phyloP scores from a whole-genome alignment of 2,329 filamentous ascomycete species.

The Cryphonectria radicalis region DNA sequence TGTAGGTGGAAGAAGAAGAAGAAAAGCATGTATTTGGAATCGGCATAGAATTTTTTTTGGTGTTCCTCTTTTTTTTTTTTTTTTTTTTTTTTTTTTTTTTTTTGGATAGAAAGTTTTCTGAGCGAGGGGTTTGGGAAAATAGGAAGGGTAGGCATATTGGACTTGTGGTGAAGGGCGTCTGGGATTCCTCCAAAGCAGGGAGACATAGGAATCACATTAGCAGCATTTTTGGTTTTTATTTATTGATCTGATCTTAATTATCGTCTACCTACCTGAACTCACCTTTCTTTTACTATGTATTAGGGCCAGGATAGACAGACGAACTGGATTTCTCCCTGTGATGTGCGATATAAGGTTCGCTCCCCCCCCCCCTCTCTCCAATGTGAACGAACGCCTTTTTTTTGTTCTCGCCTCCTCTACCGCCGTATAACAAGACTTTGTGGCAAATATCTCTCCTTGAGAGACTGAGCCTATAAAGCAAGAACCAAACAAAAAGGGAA shows the following conservation, averaged over 20 bases:
- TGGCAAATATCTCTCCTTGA: neutral
- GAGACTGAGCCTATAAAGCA: neutral
- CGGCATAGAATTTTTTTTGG: neutral
- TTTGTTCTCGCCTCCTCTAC: neutral
- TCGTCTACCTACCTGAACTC: neutral
- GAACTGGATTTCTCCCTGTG: neutral
- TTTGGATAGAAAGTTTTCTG: neutral
- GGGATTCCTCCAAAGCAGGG: neutral
- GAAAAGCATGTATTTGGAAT: neutral
- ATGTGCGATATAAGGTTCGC: neutral
- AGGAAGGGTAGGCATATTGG: neutral
- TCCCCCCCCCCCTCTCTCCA: too few species aligned
- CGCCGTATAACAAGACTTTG: neutral
- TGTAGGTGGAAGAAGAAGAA: neutral
- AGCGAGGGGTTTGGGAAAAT: neutral
- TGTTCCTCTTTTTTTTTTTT: neutral
- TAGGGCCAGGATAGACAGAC: neutral
- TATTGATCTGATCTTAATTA: neutral
- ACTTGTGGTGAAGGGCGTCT: neutral
- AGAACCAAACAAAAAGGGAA: too few species aligned
- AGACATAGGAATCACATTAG: neutral
- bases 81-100: neutral
- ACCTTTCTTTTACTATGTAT: neutral
- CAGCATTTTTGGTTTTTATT: neutral
- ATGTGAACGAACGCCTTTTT: neutral